Conservation (phyloP, 2,329 filamentous ascomycete species). For the Fusarium subglutinans region DNA sequence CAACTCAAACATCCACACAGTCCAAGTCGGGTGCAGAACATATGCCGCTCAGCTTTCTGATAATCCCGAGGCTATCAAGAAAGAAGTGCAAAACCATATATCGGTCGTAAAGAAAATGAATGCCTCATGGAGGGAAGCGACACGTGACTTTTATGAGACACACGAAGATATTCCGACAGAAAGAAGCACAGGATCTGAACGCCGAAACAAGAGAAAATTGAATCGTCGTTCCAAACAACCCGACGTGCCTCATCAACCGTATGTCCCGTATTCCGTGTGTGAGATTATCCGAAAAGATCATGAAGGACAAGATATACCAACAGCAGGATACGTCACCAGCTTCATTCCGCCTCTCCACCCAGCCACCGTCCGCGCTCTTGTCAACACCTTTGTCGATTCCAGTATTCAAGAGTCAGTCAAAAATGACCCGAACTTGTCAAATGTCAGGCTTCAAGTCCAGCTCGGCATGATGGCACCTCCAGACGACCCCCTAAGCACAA, state of each 20-base stretch:
- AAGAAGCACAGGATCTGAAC: not conserved
- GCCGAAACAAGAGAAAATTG: not conserved
- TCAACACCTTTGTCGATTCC: not conserved
- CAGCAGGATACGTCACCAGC: slow-evolving; percentile 1
- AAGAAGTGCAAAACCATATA: not conserved
- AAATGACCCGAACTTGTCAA: not conserved
- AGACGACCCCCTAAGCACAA: not conserved
- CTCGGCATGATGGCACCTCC: slow-evolving; percentile 11
- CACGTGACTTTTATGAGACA: not conserved
- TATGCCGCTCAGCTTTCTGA: slow-evolving; percentile 7
- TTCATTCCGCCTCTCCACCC: slow-evolving; percentile 3
- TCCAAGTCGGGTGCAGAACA: not conserved
- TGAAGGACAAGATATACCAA: not conserved
- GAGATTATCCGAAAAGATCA: not conserved
- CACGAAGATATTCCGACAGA: not conserved
- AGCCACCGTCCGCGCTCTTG: not conserved
- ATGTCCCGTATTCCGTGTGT: not conserved
- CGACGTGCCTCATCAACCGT: too few species aligned
- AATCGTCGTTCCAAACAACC: not conserved
- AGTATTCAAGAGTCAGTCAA: not conserved
- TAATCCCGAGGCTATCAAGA: not conserved
- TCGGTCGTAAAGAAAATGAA: not conserved
- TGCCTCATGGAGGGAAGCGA: not conserved
- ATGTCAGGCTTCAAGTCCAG: slow-evolving; percentile 5
- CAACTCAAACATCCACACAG: not conserved